Conservation (phyloP, 257 asterid genomes). For the Gentiana dahurica region DNA sequence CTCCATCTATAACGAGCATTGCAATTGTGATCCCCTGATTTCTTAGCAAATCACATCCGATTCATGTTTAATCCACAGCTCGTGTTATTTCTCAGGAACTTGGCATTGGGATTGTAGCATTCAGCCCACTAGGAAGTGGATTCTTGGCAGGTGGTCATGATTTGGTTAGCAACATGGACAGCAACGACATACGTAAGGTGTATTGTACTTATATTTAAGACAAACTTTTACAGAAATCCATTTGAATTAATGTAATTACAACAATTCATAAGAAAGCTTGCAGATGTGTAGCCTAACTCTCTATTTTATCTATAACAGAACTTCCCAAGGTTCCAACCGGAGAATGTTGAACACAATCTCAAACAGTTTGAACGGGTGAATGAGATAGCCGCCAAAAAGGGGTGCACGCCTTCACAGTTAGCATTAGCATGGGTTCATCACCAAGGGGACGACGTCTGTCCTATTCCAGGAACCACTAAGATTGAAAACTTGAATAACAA, state of each 20-base stretch:
- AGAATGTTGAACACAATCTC: slow-evolving; percentile 14
- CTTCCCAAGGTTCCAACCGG: slow-evolving; percentile 15
- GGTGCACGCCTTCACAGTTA: slow-evolving; percentile 26
- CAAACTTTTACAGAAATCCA: too few relatives aligned
- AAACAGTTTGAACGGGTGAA: slow-evolving; percentile 14
- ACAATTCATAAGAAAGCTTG: too few relatives aligned
- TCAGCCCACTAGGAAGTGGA: slow-evolving; percentile 13
- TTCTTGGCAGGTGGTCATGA: slow-evolving; percentile 9
- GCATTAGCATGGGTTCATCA: slow-evolving; percentile 29
- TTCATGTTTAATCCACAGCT: background rate
- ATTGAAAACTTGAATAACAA: slow-evolving; percentile 22
- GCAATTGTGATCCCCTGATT: background rate
- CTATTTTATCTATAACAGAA: background rate
- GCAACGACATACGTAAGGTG: slow-evolving; percentile 5
- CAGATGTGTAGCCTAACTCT: too few relatives aligned
- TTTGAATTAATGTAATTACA: too few relatives aligned
- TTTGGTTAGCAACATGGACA: slow-evolving; percentile 4
- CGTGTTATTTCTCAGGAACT: slow-evolving; percentile 11
- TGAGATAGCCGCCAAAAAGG: slow-evolving; percentile 17
- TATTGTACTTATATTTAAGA: background rate
- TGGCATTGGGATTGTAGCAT: slow-evolving; percentile 12
- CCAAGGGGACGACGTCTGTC: slow-evolving; percentile 29
- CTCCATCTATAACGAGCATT: background rate
- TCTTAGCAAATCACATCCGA: background rate
- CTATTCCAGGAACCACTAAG: slow-evolving; percentile 18